Percentiles rank a stretch among this genome's conserved stretches.
Evolutionary conservation across 2,329 filamentous ascomycete species (phyloP).

Genomic region (Clonostachys rhizophaga): DNA sequence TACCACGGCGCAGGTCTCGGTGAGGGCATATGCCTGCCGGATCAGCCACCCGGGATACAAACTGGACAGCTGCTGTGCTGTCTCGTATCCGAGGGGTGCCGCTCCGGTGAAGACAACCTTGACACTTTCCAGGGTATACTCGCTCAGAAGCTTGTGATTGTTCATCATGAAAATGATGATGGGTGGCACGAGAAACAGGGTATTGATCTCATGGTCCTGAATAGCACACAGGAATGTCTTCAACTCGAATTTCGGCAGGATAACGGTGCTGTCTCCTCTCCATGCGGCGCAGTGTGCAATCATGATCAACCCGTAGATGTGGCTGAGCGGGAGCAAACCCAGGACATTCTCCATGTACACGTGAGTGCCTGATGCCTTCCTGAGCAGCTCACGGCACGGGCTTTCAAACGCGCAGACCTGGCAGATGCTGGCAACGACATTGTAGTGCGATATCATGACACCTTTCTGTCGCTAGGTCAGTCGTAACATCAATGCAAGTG

Average conservation of each 20-base stretch:
- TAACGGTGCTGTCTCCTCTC: slow-evolving; percentile 67
- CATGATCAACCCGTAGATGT: slow-evolving; percentile 78
- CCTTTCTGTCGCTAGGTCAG: too few species aligned
- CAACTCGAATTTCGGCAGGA: slow-evolving; percentile 74
- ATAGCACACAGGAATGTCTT: slow-evolving; percentile 57
- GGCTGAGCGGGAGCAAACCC: slow-evolving; percentile 75
- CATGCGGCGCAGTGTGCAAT: slow-evolving; percentile 59
- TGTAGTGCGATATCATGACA: slow-evolving; percentile 50
- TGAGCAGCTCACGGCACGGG: too few species aligned
- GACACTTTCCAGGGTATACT: slow-evolving; percentile 66
- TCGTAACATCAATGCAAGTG: too few species aligned
- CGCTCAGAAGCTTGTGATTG: slow-evolving; percentile 48
- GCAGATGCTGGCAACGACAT: slow-evolving; percentile 32
- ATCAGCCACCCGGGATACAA: too few species aligned
- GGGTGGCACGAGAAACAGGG: too few species aligned
- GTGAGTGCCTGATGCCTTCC: too few species aligned
- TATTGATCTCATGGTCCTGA: too few species aligned
- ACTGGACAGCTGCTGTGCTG: slow-evolving; percentile 22
- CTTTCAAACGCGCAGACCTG: too few species aligned
- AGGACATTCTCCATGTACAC: too few species aligned
- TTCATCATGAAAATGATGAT: slow-evolving; percentile 68
- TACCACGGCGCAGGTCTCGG: slow-evolving; percentile 71
- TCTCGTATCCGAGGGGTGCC: slow-evolving; percentile 68
- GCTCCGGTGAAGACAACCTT: slow-evolving; percentile 64
- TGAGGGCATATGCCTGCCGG: slow-evolving; percentile 57